These are phyloP conservation scores for Rosa multiflora DNA, from an alignment of 306 rosid genomes.

Conservation along the genomic window DNA sequence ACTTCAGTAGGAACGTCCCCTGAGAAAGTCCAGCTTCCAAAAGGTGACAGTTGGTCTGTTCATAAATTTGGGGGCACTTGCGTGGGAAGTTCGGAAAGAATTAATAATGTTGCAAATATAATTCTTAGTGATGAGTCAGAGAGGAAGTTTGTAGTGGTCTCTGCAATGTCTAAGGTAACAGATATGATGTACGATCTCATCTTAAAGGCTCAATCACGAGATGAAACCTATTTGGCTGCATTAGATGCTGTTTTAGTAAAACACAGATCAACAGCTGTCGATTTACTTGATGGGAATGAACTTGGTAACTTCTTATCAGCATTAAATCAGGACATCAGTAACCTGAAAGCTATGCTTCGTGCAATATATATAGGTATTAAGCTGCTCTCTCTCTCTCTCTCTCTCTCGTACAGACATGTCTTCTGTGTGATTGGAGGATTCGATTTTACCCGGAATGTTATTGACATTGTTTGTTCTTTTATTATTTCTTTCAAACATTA, in stretches of 20 bases:
- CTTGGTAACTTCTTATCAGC: conserved; percentile 70
- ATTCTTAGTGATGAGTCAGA: conserved; percentile 72
- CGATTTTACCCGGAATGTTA: neutral
- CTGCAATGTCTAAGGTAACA: conserved; percentile 97
- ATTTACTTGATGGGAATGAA: conserved; percentile 74
- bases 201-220: conserved; percentile 83
- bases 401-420: neutral
- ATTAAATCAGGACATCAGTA: conserved; percentile 64
- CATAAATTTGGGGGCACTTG: conserved; percentile 99
- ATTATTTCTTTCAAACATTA: neutral
- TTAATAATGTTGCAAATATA: conserved; percentile 74
- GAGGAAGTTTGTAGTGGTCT: conserved; percentile 82
- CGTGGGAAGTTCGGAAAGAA: conserved; percentile 81
- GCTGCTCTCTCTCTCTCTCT: conserved; percentile 13
- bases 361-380: conserved; percentile 85
- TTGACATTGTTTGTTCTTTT: neutral
- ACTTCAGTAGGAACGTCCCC: conserved; percentile 38
- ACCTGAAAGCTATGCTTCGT: conserved; percentile 95
- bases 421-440: neutral
- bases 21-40: conserved; percentile 58
- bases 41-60: conserved; percentile 88
- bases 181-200: conserved; percentile 97
- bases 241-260: conserved; percentile 77
- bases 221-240: conserved; percentile 73
- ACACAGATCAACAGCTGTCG: conserved; percentile 78